These are phyloP conservation scores for Aureobasidium sp. DNA, from an alignment of 2,329 filamentous ascomycete species.

Conservation along the genomic window DNA sequence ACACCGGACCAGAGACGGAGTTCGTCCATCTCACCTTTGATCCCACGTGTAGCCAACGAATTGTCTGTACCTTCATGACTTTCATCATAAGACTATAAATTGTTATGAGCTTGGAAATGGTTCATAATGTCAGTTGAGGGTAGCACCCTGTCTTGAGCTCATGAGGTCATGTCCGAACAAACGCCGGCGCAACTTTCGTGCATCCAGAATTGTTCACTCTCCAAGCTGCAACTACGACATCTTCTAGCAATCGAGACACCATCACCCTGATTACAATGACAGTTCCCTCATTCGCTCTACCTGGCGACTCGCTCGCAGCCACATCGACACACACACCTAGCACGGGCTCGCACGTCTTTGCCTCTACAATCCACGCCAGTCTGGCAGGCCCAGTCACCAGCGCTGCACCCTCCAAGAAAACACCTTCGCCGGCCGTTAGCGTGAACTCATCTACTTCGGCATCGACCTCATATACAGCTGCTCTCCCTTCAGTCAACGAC, in stretches of 20 bases:
- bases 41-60: neutral
- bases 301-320: constrained; percentile 72
- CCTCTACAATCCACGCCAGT: constrained; percentile 70
- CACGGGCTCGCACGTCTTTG: constrained; percentile 75
- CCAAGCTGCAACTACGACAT: neutral
- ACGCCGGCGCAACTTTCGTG: constrained; percentile 5
- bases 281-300: constrained; percentile 53
- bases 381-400: constrained; percentile 57
- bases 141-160: neutral
- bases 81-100: too few relatives aligned
- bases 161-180: constrained; percentile 8
- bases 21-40: too few relatives aligned
- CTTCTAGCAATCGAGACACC: neutral
- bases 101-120: neutral
- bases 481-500: constrained; percentile 75
- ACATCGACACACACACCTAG: constrained; percentile 62
- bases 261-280: neutral
- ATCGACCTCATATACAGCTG: constrained; percentile 44
- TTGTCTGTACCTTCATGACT: too few relatives aligned
- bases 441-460: constrained; percentile 19
- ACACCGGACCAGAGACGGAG: too few relatives aligned
- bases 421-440: constrained; percentile 32
- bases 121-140: neutral
- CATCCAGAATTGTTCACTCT: neutral
- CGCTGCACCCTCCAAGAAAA: constrained; percentile 46